Evolutionary conservation across 2,329 filamentous ascomycete species (phyloP).

Genomic region (Cladosporium colombiae): DNA sequence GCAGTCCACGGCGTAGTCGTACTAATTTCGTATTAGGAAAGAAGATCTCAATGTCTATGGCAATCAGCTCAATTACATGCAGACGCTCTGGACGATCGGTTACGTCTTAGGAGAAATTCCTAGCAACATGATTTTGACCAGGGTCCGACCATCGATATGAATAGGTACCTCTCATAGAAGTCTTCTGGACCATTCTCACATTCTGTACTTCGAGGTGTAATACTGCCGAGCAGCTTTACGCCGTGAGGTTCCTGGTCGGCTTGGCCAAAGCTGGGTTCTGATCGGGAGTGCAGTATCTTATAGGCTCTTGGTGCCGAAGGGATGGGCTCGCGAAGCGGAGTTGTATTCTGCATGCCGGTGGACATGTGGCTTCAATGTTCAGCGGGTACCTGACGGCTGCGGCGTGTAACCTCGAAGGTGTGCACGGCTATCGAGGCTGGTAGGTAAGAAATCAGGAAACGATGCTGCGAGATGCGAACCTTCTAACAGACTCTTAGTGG

Average conservation of each 20-base stretch:
- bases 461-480: not conserved
- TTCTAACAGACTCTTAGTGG: not conserved
- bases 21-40: conserved; percentile 48
- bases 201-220: conserved; percentile 35
- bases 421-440: conserved; percentile 49
- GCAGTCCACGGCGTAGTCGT: too few relatives aligned
- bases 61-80: conserved; percentile 52
- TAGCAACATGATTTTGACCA: conserved; percentile 48
- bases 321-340: conserved; percentile 42
- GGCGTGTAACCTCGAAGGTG: conserved; percentile 36
- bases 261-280: conserved; percentile 7
- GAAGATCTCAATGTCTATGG: conserved; percentile 55
- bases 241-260: conserved; percentile 44
- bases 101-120: conserved; percentile 51
- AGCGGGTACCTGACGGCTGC: conserved; percentile 22
- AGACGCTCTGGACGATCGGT: conserved; percentile 23
- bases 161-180: conserved; percentile 2
- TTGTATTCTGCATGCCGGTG: conserved; percentile 35
- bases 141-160: conserved; percentile 49
- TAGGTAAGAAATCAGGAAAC: conserved; percentile 42
- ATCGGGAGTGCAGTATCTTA: conserved; percentile 43
- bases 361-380: conserved; percentile 7
- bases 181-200: conserved; percentile 9
- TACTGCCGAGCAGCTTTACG: conserved; percentile 43
- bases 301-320: conserved; percentile 45